Base-by-base conservation (phyloP, 352 stramenopile species). In the Globisporangium solare region DNA sequence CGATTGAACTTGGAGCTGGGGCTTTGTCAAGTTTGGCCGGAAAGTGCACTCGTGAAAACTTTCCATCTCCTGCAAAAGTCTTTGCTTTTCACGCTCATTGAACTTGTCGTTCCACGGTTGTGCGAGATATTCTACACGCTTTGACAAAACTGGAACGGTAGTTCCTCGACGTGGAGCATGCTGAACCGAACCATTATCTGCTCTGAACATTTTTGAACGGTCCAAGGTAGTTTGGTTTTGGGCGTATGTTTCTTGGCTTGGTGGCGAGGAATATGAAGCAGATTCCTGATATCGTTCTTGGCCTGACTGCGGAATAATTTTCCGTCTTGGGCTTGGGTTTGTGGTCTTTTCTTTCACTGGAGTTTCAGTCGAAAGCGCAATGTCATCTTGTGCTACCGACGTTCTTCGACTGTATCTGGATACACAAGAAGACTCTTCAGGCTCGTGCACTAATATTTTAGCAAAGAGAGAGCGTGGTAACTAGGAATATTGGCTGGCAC, bases 41-140 rank as follows among this genome's bases (percentile, higher is more conserved):
- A 91, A 93, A 6, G 80, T 90, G 49, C 80, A 91, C 51, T 90
- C 76, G 13, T 63, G 71, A 22, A 93, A 62, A 13, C 60, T 61
- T 31, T 84, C 73, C 57, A 88, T 77, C 53, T 93, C 80, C 15
- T 66, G 56, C 5, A 73, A 17, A 2, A 93, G 52, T 12, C 83
- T 75, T 11, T 76, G 63, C 51, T 86, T 91, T 42, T 93, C 80
- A 11, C 73, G 72, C 31, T 86, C 75, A 1, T 68, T 76, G 49
- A 89, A 89, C 10, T 68, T 61, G 14, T 79, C 56, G n/a, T 67
- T 83, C 21, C 76, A 68, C 37, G 79, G 74, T 40, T 79, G 68
- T 0, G 82, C 74, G n/a, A 92, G 63, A 14, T 66, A 60, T 18
- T 83, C 68, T 13, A 79, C 67, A 20, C 73, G 66, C 12, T 52